A percentile compares a stretch with the other conserved stretches of the same genome.
Evolutionary conservation across 495 filamentous ascomycete species (phyloP).

Genomic region (Evernia prunastri): DNA sequence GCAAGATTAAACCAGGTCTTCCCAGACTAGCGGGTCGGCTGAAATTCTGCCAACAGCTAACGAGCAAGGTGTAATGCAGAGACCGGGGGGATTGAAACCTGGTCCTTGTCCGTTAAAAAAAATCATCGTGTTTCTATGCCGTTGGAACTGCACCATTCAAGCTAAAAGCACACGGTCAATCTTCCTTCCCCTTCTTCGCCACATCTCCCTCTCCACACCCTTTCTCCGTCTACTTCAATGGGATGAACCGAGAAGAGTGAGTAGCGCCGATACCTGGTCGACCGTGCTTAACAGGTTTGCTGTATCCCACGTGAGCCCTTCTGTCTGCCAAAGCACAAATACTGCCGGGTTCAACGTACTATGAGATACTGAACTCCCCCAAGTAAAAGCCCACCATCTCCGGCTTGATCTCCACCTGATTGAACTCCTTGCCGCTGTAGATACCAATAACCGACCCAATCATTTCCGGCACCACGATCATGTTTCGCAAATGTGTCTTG

Average conservation of each 20-base stretch:
- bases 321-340: neutral
- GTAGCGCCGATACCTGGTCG: constrained; percentile 99
- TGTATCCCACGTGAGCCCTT: constrained; percentile 38
- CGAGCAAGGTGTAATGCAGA: neutral
- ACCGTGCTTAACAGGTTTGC: constrained; percentile 99
- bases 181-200: neutral
- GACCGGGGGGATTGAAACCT: neutral
- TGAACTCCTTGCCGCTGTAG: constrained; percentile 99
- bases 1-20: neutral
- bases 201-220: neutral
- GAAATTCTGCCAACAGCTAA: neutral
- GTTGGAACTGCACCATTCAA: neutral
- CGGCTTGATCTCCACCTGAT: constrained; percentile 99
- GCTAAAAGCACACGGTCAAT: constrained; percentile 6
- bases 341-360: constrained; percentile 59
- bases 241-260: constrained; percentile 99
- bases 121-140: neutral
- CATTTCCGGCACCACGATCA: constrained; percentile 99
- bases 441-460: constrained; percentile 96
- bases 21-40: neutral
- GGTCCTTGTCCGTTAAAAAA: neutral
- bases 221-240: constrained; percentile 75
- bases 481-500: constrained; percentile 98
- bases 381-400: constrained; percentile 99
- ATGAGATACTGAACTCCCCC: constrained; percentile 97